These are phyloP conservation scores for Peronosclerospora sorghi DNA, from an alignment of 352 stramenopile genomes.

Conservation along the genomic window DNA sequence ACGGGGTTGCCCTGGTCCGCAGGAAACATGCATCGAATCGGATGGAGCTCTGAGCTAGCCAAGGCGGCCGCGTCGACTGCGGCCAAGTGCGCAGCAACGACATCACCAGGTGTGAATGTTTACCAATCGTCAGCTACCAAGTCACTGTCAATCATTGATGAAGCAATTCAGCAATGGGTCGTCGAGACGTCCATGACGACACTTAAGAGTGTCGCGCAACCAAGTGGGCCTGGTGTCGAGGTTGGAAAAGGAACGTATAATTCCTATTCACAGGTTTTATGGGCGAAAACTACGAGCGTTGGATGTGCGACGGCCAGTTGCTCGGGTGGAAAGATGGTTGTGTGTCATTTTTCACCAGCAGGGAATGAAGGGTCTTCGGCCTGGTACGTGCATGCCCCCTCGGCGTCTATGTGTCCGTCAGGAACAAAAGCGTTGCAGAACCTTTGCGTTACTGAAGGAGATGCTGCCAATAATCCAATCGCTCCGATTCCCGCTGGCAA, in stretches of 20 bases:
- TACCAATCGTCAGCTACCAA: slow-evolving; percentile 25
- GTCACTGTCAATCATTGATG: slow-evolving; percentile 30
- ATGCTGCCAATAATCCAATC: slow-evolving; percentile 37
- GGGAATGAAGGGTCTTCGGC: slow-evolving; percentile 39
- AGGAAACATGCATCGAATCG: slow-evolving; percentile 53
- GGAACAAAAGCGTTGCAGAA: slow-evolving; percentile 32
- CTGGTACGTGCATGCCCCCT: slow-evolving; percentile 49
- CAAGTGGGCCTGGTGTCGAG: slow-evolving; percentile 23
- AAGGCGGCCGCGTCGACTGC: slow-evolving; percentile 27
- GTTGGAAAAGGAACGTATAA: slow-evolving; percentile 55
- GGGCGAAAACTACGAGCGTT: slow-evolving; percentile 43
- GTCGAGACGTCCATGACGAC: slow-evolving; percentile 36
- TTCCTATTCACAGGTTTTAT: slow-evolving; percentile 71
- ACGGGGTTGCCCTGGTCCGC: slow-evolving; percentile 53
- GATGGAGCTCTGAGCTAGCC: slow-evolving; percentile 41
- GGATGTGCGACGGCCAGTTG: slow-evolving; percentile 50
- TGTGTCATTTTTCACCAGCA: slow-evolving; percentile 48
- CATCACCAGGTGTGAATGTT: slow-evolving; percentile 32
- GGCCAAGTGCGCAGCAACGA: slow-evolving; percentile 24
- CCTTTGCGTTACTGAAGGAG: slow-evolving; percentile 41
- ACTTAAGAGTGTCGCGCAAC: slow-evolving; percentile 34
- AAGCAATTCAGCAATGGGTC: slow-evolving; percentile 50
- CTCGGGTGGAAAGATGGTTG: slow-evolving; percentile 26
- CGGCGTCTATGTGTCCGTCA: slow-evolving; percentile 34
- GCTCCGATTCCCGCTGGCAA: slow-evolving; percentile 40